These are phyloP conservation scores for Triglochin maritima DNA, from an alignment of 106 monocot genomes.

Conservation along the genomic window DNA sequence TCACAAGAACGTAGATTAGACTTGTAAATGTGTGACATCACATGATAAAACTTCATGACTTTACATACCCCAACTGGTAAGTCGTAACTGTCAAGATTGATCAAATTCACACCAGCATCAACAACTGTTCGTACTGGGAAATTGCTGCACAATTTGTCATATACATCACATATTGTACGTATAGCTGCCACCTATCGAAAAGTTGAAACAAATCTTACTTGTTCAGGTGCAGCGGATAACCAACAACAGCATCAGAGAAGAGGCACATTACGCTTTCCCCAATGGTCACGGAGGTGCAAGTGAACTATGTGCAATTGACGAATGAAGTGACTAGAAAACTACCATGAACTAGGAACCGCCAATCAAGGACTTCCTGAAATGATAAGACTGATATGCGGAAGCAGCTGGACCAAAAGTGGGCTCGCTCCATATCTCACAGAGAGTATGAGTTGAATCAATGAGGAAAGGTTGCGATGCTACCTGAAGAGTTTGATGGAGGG, in stretches of 20 bases:
- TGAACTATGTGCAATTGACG: slow-evolving; percentile 67
- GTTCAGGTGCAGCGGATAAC: slow-evolving; percentile 15
- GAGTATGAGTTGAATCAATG: slow-evolving; percentile 13
- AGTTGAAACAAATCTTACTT: slow-evolving; percentile 11
- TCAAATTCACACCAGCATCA: neutral
- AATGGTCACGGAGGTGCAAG: slow-evolving; percentile 31
- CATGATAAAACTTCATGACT: neutral
- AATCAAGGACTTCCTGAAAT: slow-evolving; percentile 57
- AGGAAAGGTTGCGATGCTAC: slow-evolving; percentile 9
- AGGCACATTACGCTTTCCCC: slow-evolving; percentile 28
- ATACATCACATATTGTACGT: too few relatives aligned
- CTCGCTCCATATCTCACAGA: slow-evolving; percentile 62
- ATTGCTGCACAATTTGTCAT: too few relatives aligned
- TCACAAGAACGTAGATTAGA: too few relatives aligned
- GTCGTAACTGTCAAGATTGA: neutral
- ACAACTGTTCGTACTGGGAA: neutral
- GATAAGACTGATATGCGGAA: slow-evolving; percentile 30
- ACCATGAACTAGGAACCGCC: slow-evolving; percentile 48
- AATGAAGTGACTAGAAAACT: slow-evolving; percentile 62
- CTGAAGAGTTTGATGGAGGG: slow-evolving; percentile 6
- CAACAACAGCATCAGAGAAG: slow-evolving; percentile 26
- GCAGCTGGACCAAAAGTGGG: slow-evolving; percentile 36
- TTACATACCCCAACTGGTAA: neutral
- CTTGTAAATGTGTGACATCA: too few relatives aligned
- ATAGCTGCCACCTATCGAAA: neutral